Evolutionary conservation across 2,329 filamentous ascomycete genomes (phyloP).

Genomic region (Lanzia echinophila): DNA sequence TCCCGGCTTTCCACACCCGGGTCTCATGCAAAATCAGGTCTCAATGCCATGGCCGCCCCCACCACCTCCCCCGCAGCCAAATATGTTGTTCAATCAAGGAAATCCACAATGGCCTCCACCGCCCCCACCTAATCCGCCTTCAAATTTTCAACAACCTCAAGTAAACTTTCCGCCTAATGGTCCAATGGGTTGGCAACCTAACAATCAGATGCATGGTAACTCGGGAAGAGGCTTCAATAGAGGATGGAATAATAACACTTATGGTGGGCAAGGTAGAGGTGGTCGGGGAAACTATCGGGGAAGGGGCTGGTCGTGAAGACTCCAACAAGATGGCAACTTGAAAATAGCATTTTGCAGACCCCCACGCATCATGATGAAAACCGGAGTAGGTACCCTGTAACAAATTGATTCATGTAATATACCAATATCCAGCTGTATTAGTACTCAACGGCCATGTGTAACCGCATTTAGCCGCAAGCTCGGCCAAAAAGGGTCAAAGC

Average conservation of each 20-base stretch:
- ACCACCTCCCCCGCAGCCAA: slow-evolving; percentile 20
- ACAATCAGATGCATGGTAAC: slow-evolving; percentile 5
- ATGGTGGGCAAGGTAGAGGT: slow-evolving; percentile 16
- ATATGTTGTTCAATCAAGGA: slow-evolving; percentile 7
- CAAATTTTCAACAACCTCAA: slow-evolving; percentile 14
- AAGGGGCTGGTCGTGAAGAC: slow-evolving; percentile 18
- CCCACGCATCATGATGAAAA: slow-evolving; percentile 9
- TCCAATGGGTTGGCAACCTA: slow-evolving; percentile 22
- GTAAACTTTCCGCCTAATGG: slow-evolving; percentile 16
- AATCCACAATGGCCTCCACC: slow-evolving; percentile 12
- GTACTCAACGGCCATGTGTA: background rate
- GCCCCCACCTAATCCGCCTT: slow-evolving; percentile 4
- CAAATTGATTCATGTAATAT: slow-evolving; percentile 10
- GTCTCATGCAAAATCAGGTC: slow-evolving; percentile 12
- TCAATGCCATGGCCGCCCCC: slow-evolving; percentile 16
- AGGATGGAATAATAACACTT: slow-evolving; percentile 21
- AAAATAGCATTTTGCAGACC: background rate
- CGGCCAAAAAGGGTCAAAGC: background rate
- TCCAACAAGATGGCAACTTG: background rate
- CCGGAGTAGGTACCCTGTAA: slow-evolving; percentile 7
- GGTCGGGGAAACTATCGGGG: slow-evolving; percentile 26
- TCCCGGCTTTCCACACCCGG: slow-evolving; percentile 22
- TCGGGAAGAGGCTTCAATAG: slow-evolving; percentile 20
- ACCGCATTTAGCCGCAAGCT: slow-evolving; percentile 7
- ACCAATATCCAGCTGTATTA: slow-evolving; percentile 2